Evolutionary conservation across 805 yeast species (phyloP).

Genomic region (Metschnikowia matae): DNA sequence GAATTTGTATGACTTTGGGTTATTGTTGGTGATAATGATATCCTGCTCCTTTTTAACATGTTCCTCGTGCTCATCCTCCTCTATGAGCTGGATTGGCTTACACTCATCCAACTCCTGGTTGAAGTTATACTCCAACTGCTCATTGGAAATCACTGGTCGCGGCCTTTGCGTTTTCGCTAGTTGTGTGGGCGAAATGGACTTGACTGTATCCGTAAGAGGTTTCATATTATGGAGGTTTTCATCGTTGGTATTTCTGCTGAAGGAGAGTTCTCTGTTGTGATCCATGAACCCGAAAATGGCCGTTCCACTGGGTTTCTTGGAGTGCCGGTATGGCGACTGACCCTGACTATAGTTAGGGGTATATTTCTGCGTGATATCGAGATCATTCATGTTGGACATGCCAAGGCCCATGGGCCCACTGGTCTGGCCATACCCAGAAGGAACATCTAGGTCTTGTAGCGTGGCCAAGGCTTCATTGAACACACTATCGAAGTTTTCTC

Average conservation of each 20-base stretch:
- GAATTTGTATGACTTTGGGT: constrained; percentile 52
- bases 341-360: constrained; percentile 12
- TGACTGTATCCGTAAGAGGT: constrained; percentile 14
- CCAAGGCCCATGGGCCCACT: constrained; percentile 6
- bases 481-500: constrained; percentile 51
- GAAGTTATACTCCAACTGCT: constrained; percentile 18
- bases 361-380: constrained; percentile 1
- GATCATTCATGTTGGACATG: neutral
- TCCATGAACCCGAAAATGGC: constrained; percentile 73
- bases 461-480: constrained; percentile 54
- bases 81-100: constrained; percentile 24
- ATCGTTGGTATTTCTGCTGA: constrained; percentile 42
- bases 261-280: constrained; percentile 59
- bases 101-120: constrained; percentile 17
- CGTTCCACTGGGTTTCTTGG: constrained; percentile 69
- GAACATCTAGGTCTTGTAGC: constrained; percentile 62
- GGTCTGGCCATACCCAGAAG: constrained; percentile 35
- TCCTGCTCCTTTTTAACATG: constrained; percentile 27
- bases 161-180: constrained; percentile 8
- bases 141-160: constrained; percentile 8
- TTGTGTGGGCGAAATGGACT: constrained; percentile 30
- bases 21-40: constrained; percentile 44
- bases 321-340: constrained; percentile 34
- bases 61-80: constrained; percentile 25
- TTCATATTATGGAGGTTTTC: constrained; percentile 20